Percentiles rank a stretch among this genome's conserved stretches.
phyloP scores from a whole-genome alignment of 176 grass and related monocot genomes.

The Oryza australiensis region DNA sequence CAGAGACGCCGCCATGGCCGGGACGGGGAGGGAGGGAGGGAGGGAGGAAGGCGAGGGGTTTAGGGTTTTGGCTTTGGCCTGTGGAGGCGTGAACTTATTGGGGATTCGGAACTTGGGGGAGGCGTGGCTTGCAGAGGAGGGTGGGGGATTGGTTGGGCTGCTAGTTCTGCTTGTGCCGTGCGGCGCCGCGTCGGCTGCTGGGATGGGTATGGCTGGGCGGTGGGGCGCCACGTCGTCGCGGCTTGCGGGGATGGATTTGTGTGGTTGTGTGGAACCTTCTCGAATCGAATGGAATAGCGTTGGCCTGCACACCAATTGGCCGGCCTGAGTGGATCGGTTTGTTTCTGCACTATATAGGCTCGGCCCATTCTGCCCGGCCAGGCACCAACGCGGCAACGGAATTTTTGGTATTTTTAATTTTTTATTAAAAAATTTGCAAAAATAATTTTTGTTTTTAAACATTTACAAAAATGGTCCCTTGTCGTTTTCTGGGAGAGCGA shows the following conservation, averaged over 20 bases:
- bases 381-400: no score
- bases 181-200: not conserved
- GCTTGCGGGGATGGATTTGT: not conserved
- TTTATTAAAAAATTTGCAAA: no score
- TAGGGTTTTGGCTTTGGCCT: not conserved
- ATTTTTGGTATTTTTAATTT: no score
- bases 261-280: not conserved
- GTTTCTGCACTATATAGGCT: no score
- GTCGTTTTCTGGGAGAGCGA: no score
- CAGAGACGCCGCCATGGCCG: constrained; percentile 31
- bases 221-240: constrained; percentile 11
- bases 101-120: not conserved
- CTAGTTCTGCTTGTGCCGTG: not conserved
- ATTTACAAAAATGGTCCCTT: no score
- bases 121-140: not conserved
- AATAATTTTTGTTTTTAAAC: no score
- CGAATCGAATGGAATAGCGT: not conserved
- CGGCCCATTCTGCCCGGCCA: no score
- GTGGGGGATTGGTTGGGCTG: not conserved
- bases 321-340: not conserved
- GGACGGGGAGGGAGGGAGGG: not conserved
- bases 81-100: not conserved
- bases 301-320: not conserved
- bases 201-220: not conserved
- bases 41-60: not conserved